Percentiles rank a stretch among this genome's conserved stretches.
Conservation (phyloP, 257 asterid species). For the Capsicum baccatum region DNA sequence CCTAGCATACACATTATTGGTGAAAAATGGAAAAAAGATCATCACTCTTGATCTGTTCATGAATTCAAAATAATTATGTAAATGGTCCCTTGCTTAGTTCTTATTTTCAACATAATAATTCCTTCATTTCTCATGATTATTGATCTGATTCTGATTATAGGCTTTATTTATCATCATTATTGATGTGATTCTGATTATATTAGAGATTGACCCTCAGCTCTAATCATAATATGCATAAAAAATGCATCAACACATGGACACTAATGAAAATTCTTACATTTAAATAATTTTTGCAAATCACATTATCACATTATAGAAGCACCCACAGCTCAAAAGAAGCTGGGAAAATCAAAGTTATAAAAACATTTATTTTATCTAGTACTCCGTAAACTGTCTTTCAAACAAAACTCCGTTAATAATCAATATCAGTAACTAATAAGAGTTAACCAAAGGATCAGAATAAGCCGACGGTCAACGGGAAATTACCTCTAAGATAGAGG, state of each 20-base stretch:
- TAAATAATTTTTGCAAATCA: conserved; percentile 37
- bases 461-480: no score
- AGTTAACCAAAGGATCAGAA: no score
- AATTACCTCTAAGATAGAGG: no score
- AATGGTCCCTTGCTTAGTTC: neutral
- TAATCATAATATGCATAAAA: conserved; percentile 25
- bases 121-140: neutral
- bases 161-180: neutral
- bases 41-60: neutral
- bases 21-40: neutral
- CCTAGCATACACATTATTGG: conserved; percentile 27
- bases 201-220: conserved; percentile 22
- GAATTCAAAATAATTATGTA: neutral
- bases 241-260: conserved; percentile 45
- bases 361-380: neutral
- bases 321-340: conserved; percentile 25
- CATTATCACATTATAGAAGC: conserved; percentile 25
- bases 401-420: neutral
- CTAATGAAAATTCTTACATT: neutral
- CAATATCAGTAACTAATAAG: no score
- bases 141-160: neutral
- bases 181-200: neutral
- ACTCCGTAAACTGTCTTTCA: neutral
- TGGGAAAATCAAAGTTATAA: neutral
- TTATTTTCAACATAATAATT: neutral